Base-by-base conservation (phyloP, 139 green algal genomes). In the Pedinophyceae sp. region DNA sequence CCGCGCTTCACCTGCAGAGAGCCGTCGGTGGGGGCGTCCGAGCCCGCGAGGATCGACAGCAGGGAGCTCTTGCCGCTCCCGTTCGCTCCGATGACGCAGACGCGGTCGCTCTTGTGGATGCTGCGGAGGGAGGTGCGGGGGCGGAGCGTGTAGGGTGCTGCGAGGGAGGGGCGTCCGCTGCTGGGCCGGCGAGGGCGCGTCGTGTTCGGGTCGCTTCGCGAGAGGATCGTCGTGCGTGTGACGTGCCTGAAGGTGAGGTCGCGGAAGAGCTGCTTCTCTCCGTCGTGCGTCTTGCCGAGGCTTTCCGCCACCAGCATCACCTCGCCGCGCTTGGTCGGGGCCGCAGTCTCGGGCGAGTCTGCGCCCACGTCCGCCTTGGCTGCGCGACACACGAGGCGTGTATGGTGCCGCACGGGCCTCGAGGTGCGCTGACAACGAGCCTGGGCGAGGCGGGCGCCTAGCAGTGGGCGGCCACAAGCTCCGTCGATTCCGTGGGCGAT, bases 51-150 rank as follows among this genome's bases (percentile, higher is more conserved):
- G 16, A 89, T 53, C n/a, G 69, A 67, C 22, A 89, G 69, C 20
- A 89, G 56, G 3, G 74, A 80, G 52, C 60, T 70, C 60, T 89
- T 89, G 28, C 80, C 80, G 26, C 52, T 39, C 22, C 80, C 80
- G 47, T 89, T 89, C 2, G 59, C 38, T 0, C 80, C 80, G 4
- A 87, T 68, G 5, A 87, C 41, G 2, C 69, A 74, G 4, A 87
- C 60, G 52, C 76, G 78, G 30, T 84, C 68, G 1, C 79, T 78
- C 22, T 61, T 52, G 16, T 56, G 66, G 55, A 81, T n/a, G n/a
- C n/a, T n/a, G n/a, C n/a, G n/a, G n/a, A n/a, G n/a, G n/a, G n/a
- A n/a, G n/a, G n/a, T 15, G 24, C 15, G n/a, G 46, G n/a, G 46
- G 46, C 17, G 24, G 24, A 27, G 46, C 18, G 46, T 51, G 15